phyloP scores from a whole-genome alignment of 768 basidiomycete genomes.

The Steccherinum ochraceum region DNA sequence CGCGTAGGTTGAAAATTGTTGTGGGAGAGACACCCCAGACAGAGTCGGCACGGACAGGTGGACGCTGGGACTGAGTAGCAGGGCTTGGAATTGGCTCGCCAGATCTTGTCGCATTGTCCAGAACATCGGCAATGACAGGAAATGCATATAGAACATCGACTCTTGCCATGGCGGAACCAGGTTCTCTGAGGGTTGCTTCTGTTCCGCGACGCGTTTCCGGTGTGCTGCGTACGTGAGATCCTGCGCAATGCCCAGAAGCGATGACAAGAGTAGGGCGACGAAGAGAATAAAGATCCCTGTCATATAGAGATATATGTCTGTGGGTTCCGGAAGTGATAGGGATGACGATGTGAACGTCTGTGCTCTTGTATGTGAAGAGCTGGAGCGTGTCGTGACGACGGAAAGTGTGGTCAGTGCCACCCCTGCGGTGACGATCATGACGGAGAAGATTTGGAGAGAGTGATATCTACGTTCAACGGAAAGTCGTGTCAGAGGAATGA shows the following conservation, averaged over 20 bases:
- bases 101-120: constrained; percentile 51
- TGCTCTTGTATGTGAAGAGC: constrained; percentile 1
- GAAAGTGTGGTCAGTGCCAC: constrained; percentile 80
- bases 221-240: constrained; percentile 68
- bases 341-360: constrained; percentile 8
- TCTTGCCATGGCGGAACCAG: constrained; percentile 64
- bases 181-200: background rate
- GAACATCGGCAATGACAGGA: constrained; percentile 76
- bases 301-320: constrained; percentile 41
- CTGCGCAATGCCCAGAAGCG: constrained; percentile 78
- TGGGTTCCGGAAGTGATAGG: background rate
- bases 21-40: background rate
- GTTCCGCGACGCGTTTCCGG: constrained; percentile 15
- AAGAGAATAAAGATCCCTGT: constrained; percentile 70
- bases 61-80: constrained; percentile 35
- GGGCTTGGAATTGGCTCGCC: constrained; percentile 32
- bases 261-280: constrained; percentile 73
- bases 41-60: constrained; percentile 9
- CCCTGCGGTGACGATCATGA: constrained; percentile 75
- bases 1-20: too few relatives aligned
- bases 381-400: constrained; percentile 25
- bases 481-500: constrained; percentile 1
- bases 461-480: constrained; percentile 49
- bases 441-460: constrained; percentile 58
- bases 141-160: constrained; percentile 87